Base-by-base conservation (phyloP, 305 asterid species). In the Fraxinus angustifolia region DNA sequence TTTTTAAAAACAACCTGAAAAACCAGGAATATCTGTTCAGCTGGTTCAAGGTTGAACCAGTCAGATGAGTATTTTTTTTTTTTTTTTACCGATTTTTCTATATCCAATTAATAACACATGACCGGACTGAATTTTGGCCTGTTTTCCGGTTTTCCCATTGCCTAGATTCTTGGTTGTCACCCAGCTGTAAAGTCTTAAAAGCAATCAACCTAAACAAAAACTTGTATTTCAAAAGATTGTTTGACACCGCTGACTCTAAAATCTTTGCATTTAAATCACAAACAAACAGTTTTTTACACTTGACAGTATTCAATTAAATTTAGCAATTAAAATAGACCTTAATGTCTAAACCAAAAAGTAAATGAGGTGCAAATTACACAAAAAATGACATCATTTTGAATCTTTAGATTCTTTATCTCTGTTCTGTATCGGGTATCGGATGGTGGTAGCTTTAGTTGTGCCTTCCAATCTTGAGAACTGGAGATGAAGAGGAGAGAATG, bases 391-490 rank as follows among this genome's bases (percentile, higher is more conserved):
- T 16, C 17, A 6, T 19, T 19, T 19, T 75, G 78, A 74, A 76
- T 76, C 88, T 87, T 60, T 60, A 60, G 31, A 21, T 60, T 60
- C 33, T 21, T 78, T 87, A 95, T 98, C 95, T 95, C 99, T 3
- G 99, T 95, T 86, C 82, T 89, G 83, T 84, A 95, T 48, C 99
- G 97, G 12, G 94, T 87, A 87, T 95, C 99, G 78, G 86, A 74
- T n/a, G 92, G 88, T 60, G 97, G 97, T 75, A 91, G 73, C 88
- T 86, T 92, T 78, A 95, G 84, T 75, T 78, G 88, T 36, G 92
- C 92, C 90, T 93, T 95, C 98, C 99, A 95, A 82, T 93, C 97
- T 90, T 93, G 94, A 0, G 96, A 91, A 83, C 99, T 95, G 83
- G 50, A 71, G 35, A 73, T 83, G 83, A 76, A 40, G 65, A 74